Evolutionary conservation across 768 basidiomycete genomes (phyloP).

Genomic region (Leccinum broughii): DNA sequence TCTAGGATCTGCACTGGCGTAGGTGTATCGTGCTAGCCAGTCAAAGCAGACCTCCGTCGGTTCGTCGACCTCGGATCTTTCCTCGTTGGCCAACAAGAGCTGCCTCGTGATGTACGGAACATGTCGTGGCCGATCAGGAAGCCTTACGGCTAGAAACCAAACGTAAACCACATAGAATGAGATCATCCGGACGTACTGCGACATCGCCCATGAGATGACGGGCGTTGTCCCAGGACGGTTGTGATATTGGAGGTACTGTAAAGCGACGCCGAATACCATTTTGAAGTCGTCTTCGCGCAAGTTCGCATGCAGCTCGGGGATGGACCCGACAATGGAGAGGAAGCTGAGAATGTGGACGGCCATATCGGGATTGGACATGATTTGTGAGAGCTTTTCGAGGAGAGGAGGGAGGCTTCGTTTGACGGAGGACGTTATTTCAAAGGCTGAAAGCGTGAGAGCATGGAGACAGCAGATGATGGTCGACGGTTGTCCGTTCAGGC

Average conservation of each 20-base stretch:
- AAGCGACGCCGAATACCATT: slow-evolving; percentile 90
- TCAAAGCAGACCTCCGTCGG: slow-evolving; percentile 97
- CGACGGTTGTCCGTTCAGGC: slow-evolving; percentile 66
- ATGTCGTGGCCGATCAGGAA: slow-evolving; percentile 77
- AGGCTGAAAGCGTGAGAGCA: slow-evolving; percentile 82
- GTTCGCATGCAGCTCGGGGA: slow-evolving; percentile 78
- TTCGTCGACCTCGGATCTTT: slow-evolving; percentile 72
- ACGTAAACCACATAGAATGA: slow-evolving; percentile 90
- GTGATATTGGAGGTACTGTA: slow-evolving; percentile 93
- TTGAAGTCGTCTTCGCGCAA: slow-evolving; percentile 90
- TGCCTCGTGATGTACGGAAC: slow-evolving; percentile 86
- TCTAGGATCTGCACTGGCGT: slow-evolving; percentile 89
- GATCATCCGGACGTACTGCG: slow-evolving; percentile 87
- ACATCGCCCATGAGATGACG: slow-evolving; percentile 78
- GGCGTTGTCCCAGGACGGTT: slow-evolving; percentile 61
- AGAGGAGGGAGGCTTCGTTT: slow-evolving; percentile 78
- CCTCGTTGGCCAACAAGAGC: slow-evolving; percentile 83
- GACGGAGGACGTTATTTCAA: slow-evolving; percentile 81
- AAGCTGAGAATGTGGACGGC: slow-evolving; percentile 96
- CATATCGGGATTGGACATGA: slow-evolving; percentile 92
- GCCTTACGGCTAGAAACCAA: slow-evolving; percentile 90
- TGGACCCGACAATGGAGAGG: slow-evolving; percentile 81
- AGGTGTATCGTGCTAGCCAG: slow-evolving; percentile 94
- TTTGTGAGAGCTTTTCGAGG: slow-evolving; percentile 84
- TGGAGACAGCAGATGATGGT: slow-evolving; percentile 90